Evolutionary conservation across 2,329 filamentous ascomycete genomes (phyloP).

Genomic region (Elsinoe ampelina): DNA sequence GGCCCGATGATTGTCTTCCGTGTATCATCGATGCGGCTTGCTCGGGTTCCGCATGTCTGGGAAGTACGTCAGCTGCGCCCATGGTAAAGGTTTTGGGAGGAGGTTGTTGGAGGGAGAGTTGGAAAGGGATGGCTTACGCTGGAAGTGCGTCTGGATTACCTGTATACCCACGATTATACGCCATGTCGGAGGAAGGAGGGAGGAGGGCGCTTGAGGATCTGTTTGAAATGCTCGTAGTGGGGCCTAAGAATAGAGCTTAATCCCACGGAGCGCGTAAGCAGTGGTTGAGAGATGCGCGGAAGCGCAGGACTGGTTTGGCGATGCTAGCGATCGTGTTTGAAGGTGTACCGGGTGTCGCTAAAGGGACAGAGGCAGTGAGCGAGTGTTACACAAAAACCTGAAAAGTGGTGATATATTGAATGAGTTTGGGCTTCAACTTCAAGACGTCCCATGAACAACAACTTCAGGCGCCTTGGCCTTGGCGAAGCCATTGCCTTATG

Average conservation of each 20-base stretch:
- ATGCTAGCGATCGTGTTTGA: too few relatives aligned
- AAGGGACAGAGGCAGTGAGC: neutral
- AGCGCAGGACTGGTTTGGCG: neutral
- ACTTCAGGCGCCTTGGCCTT: neutral
- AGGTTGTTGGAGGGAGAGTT: neutral
- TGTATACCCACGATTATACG: constrained; percentile 75
- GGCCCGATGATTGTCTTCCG: constrained; percentile 21
- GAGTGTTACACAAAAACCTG: neutral
- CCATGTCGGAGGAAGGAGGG: constrained; percentile 49
- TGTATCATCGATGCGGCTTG: constrained; percentile 37
- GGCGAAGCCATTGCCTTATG: neutral
- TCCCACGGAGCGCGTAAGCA: constrained; percentile 2
- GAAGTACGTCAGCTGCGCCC: constrained; percentile 2
- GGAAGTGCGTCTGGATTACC: constrained; percentile 84
- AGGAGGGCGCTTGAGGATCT: neutral
- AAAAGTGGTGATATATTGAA: neutral
- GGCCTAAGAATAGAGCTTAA: constrained; percentile 3
- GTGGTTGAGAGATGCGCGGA: neutral
- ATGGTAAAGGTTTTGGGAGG: constrained; percentile 16
- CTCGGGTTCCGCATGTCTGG: constrained; percentile 49
- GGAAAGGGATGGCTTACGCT: constrained; percentile 51
- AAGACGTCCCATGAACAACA: neutral
- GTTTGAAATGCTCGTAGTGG: constrained; percentile 6
- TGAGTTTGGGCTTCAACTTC: neutral
- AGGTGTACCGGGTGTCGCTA: neutral